phyloP scores from a whole-genome alignment of 208 protist species.

The Trichomonas tenax region DNA sequence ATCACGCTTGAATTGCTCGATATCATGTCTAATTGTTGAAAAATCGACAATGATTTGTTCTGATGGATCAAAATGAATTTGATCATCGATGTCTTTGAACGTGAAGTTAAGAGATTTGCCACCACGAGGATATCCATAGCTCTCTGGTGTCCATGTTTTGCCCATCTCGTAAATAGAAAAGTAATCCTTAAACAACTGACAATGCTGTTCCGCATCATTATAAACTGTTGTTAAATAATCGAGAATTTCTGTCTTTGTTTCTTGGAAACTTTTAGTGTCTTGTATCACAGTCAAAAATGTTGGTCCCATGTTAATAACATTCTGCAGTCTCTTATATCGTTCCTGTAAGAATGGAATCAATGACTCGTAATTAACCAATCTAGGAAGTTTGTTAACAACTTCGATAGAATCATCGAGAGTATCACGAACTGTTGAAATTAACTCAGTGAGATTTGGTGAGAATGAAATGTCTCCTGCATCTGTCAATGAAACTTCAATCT shows the following conservation, averaged over 20 bases:
- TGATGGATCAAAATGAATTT: not conserved
- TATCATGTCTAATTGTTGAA: not conserved
- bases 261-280: not conserved
- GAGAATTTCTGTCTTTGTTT: not conserved
- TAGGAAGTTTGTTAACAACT: not conserved
- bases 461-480: not conserved
- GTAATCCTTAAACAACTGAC: not conserved
- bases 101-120: not conserved
- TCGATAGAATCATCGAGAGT: not conserved
- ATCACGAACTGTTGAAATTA: not conserved
- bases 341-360: not conserved
- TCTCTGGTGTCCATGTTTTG: not conserved
- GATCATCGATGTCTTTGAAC: not conserved
- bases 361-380: not conserved
- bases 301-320: not conserved
- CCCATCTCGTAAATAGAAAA: not conserved
- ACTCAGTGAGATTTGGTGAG: not conserved
- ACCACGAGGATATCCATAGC: not conserved
- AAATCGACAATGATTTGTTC: not conserved
- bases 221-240: not conserved
- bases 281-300: not conserved
- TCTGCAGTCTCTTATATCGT: not conserved
- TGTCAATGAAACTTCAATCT: not conserved
- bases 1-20: not conserved
- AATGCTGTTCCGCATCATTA: not conserved